Percentiles rank a stretch among this genome's conserved stretches.
Evolutionary conservation across 768 basidiomycete species (phyloP).

Genomic region (Hortiboletus flavorubellus): DNA sequence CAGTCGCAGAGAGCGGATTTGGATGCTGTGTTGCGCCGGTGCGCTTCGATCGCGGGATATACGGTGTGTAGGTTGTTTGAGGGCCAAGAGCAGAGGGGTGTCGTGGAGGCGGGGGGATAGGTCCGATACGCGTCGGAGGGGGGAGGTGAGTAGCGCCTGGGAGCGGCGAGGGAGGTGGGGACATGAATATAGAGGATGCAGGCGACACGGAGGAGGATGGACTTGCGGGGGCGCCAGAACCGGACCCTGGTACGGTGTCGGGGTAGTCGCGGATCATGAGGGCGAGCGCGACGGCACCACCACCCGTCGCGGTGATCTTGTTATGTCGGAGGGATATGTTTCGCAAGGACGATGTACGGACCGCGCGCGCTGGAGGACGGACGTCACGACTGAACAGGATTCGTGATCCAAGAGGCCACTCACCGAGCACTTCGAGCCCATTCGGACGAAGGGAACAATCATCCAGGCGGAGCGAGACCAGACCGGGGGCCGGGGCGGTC

Average conservation of each 20-base stretch:
- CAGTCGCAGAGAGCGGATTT: slow-evolving; percentile 38
- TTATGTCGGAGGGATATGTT: slow-evolving; percentile 92
- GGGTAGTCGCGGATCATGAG: slow-evolving; percentile 97
- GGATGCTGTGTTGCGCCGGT: slow-evolving; percentile 23
- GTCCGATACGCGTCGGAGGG: slow-evolving; percentile 32
- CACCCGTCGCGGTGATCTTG: slow-evolving; percentile 78
- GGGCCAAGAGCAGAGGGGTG: slow-evolving; percentile 45
- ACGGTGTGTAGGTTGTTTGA: slow-evolving; percentile 81
- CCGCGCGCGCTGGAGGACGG: slow-evolving; percentile 58
- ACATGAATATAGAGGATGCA: slow-evolving; percentile 20
- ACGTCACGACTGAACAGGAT: neutral
- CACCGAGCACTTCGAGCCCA: slow-evolving; percentile 78
- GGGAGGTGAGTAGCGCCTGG: slow-evolving; percentile 25
- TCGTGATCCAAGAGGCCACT: slow-evolving; percentile 25
- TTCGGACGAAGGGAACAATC: slow-evolving; percentile 76
- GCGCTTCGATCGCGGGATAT: slow-evolving; percentile 66
- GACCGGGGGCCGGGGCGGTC: slow-evolving; percentile 35
- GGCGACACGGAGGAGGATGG: slow-evolving; percentile 12
- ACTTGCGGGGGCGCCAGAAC: neutral
- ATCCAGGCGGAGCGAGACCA: slow-evolving; percentile 83
- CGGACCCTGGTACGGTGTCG: slow-evolving; percentile 52
- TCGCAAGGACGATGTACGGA: slow-evolving; percentile 78
- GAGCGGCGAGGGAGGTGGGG: slow-evolving; percentile 33
- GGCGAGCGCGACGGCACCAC: slow-evolving; percentile 88
- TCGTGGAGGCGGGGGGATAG: slow-evolving; percentile 46